Percentiles rank a stretch among this genome's conserved stretches.
phyloP scores from a whole-genome alignment of 140 eudicot genomes.

The Erigeron philadelphicus region DNA sequence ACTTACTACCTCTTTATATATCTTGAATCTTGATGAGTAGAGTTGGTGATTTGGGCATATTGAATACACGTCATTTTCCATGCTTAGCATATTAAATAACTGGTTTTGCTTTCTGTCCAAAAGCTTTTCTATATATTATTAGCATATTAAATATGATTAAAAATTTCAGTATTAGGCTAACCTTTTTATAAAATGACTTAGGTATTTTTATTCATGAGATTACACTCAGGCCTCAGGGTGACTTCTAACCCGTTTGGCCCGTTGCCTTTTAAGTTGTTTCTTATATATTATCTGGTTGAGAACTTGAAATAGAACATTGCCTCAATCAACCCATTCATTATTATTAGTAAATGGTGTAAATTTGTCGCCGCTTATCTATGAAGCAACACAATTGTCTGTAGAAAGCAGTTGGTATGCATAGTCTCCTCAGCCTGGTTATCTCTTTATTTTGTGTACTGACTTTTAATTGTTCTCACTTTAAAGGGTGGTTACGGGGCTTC shows the following conservation, averaged over 20 bases:
- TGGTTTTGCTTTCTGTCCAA: not conserved
- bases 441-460: slow-evolving; percentile 19
- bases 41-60: not conserved
- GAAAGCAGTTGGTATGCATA: not conserved
- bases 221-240: not conserved
- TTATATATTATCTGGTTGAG: not conserved
- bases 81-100: not conserved
- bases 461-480: slow-evolving; percentile 16
- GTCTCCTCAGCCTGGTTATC: not conserved
- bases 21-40: not conserved
- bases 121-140: not conserved
- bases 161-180: too few relatives aligned
- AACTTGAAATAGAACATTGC: not conserved
- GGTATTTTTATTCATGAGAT: not conserved
- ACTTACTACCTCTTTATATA: not conserved
- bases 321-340: not conserved
- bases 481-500: slow-evolving; percentile 91
- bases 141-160: not conserved
- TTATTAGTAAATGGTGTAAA: not conserved
- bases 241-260: not conserved
- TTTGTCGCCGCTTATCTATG: not conserved
- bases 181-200: too few relatives aligned
- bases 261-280: not conserved
- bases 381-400: not conserved
- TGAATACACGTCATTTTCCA: not conserved